phyloP scores from a whole-genome alignment of 1,139 yeast species.

The Yamadazyma mexicana region DNA sequence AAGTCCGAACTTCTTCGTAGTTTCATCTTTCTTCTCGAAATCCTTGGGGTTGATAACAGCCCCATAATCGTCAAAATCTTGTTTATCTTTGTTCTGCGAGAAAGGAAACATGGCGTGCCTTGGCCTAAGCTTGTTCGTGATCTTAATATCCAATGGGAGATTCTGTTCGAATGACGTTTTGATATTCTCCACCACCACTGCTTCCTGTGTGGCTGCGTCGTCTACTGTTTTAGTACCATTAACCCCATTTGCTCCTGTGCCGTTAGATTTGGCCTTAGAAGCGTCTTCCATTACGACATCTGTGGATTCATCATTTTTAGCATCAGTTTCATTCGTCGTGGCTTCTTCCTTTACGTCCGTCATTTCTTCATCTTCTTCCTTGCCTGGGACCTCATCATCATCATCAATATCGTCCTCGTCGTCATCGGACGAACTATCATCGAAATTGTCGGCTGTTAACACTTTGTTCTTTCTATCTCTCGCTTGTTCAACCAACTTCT shows the following conservation, averaged over 20 bases:
- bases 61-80: slow-evolving; percentile 84
- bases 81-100: slow-evolving; percentile 47
- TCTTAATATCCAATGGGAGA: slow-evolving; percentile 59
- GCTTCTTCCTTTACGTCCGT: slow-evolving; percentile 10
- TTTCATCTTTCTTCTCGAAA: slow-evolving; percentile 61
- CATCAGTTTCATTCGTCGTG: slow-evolving; percentile 4
- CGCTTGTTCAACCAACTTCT: slow-evolving; percentile 51
- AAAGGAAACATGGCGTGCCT: slow-evolving; percentile 79
- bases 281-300: neutral
- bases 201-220: slow-evolving; percentile 43
- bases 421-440: slow-evolving; percentile 41
- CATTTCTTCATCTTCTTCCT: slow-evolving; percentile 2
- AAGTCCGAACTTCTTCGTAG: slow-evolving; percentile 36
- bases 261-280: slow-evolving; percentile 8
- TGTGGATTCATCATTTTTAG: slow-evolving; percentile 15
- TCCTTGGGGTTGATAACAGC: slow-evolving; percentile 64
- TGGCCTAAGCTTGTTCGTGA: slow-evolving; percentile 55
- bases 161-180: slow-evolving; percentile 40
- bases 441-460: slow-evolving; percentile 43
- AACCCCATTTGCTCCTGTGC: slow-evolving; percentile 6
- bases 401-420: slow-evolving; percentile 23
- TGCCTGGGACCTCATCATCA: slow-evolving; percentile 15
- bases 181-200: slow-evolving; percentile 40
- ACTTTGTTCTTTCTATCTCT: slow-evolving; percentile 57
- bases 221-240: slow-evolving; percentile 12